phyloP scores from a whole-genome alignment of 768 basidiomycete genomes.

The Phanerodontia chrysosporium region DNA sequence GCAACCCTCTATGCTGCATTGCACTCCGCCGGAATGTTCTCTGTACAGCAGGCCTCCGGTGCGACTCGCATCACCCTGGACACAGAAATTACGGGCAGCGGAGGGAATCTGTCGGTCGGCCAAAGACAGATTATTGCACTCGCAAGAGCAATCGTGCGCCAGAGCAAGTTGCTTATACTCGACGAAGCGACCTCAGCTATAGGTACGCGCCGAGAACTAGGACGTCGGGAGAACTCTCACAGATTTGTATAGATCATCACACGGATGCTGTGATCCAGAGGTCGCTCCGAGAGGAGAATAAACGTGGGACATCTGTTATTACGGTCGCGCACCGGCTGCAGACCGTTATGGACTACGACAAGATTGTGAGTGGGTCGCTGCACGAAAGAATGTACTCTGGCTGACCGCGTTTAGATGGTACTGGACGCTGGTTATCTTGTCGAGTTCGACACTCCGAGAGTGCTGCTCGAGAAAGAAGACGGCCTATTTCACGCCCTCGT shows the following conservation, averaged over 20 bases:
- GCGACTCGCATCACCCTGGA: slow-evolving; percentile 39
- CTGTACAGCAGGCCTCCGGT: slow-evolving; percentile 33
- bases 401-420: slow-evolving; percentile 31
- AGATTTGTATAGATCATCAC: slow-evolving; percentile 46
- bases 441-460: slow-evolving; percentile 44
- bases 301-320: slow-evolving; percentile 42
- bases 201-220: slow-evolving; percentile 1
- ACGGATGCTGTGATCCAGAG: slow-evolving; percentile 55
- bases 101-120: slow-evolving; percentile 46
- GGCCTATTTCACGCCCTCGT: slow-evolving; percentile 32
- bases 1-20: slow-evolving; percentile 44
- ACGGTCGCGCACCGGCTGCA: slow-evolving; percentile 56
- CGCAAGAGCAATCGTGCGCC: slow-evolving; percentile 52
- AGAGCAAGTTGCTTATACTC: slow-evolving; percentile 51
- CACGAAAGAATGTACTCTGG: too few relatives aligned
- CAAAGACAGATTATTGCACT: slow-evolving; percentile 60
- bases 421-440: slow-evolving; percentile 36
- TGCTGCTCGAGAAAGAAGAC: slow-evolving; percentile 35
- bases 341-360: slow-evolving; percentile 59
- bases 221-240: slow-evolving; percentile 25
- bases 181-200: slow-evolving; percentile 36
- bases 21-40: slow-evolving; percentile 42
- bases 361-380: slow-evolving; percentile 42
- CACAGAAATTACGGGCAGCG: slow-evolving; percentile 38
- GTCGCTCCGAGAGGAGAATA: slow-evolving; percentile 44